Evolutionary conservation across 2,329 filamentous ascomycete genomes (phyloP).

Genomic region (Ampelomyces quisqualis): DNA sequence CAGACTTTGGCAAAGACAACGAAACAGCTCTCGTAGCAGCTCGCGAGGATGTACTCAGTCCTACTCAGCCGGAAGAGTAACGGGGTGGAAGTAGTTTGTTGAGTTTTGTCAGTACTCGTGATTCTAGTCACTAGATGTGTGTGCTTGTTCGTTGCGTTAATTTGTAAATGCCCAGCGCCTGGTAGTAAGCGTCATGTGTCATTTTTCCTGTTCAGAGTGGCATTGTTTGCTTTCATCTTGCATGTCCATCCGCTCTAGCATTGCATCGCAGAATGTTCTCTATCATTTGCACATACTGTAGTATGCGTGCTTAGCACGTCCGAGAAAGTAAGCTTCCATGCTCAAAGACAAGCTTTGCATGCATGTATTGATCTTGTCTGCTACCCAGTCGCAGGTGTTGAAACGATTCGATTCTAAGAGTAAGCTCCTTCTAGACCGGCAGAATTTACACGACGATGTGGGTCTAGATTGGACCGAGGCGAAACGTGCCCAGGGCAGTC

Average conservation of each 20-base stretch:
- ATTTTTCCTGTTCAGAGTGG: no score
- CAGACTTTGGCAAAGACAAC: conserved; percentile 18
- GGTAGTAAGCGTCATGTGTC: no score
- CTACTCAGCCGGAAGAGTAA: conserved; percentile 10
- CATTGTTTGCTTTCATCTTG: conserved; percentile 7
- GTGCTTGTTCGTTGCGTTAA: background rate
- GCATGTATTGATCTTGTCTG: no score
- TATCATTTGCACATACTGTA: no score
- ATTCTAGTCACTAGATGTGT: no score
- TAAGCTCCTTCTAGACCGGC: background rate
- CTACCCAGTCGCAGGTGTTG: no score
- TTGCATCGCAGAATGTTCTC: conserved; percentile 18
- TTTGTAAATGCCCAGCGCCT: background rate
- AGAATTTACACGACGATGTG: background rate
- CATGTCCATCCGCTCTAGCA: conserved; percentile 17
- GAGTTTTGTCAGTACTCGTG: no score
- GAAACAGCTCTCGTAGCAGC: background rate
- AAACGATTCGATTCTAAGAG: no score
- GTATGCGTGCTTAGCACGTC: no score
- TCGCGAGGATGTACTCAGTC: conserved; percentile 10
- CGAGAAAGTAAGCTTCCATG: background rate
- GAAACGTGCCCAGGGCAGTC: conserved; percentile 4
- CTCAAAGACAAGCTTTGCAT: background rate
- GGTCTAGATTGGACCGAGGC: conserved; percentile 3
- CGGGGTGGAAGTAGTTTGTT: no score